Evolutionary conservation across 2,329 filamentous ascomycete species (phyloP), one percentile per base, ranked within the genome.

Genomic region (Fusarium udum): DNA sequence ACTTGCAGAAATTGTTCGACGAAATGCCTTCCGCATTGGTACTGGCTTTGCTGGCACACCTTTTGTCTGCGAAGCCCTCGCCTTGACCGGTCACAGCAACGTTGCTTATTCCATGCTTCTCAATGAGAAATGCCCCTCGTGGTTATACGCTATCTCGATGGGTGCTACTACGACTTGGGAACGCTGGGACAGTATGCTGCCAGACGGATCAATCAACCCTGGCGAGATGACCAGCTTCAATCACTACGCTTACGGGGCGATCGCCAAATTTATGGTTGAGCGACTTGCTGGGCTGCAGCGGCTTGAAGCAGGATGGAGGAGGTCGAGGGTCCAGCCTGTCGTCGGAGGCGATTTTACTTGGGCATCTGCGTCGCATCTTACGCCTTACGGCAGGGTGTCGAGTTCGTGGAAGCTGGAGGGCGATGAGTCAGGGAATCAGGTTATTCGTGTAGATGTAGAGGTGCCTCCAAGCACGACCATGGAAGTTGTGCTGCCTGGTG

Each of bases 211-310:
- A 0, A 78, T 85, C 18, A 85, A 85, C 46, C 79, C 82, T 0
- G 80, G 83, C 0, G 75, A 80, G 12, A 85, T 85, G 84, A 85
- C 82, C 0, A 83, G 80, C 20, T 82, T 83, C 43, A 83, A 85
- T 48, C 83, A 85, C 59, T 85, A 85, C 34, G 82, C 84, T 0
- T 80, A 84, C 5, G 83, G 83, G 1, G 79, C 80, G 2, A 81
- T 85, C 20, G 81, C 79, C 4, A 78, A 80, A 24, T 84, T 83
- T 71, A 77, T 84, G 62, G 80, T 83, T 8, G 72, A 77, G 22
- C 31, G 71, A 0, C 37, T 80, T 12, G 77, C 76, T 1, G 78
- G 78, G 0, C 11, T 80, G 3, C 67, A 74, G 15, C 62, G 64
- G 6, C 6, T 77, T 12, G 73, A 72, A 0, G 64, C 76, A 1